phyloP scores from a whole-genome alignment of 1,284 basidiomycete genomes.

The Earliella scabrosa region DNA sequence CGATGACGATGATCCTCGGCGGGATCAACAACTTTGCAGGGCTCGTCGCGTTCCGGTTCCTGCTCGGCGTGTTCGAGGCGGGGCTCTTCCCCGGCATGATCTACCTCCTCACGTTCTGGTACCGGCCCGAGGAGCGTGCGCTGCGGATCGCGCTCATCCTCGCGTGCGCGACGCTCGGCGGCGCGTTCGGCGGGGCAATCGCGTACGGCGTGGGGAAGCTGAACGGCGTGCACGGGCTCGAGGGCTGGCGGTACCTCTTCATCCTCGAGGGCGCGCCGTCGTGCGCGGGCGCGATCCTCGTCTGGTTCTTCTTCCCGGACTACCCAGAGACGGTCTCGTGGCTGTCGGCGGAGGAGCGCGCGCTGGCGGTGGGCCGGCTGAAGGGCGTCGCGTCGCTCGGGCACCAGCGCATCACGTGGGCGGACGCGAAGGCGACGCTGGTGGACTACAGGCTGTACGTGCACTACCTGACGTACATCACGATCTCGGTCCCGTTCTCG shows the following conservation, averaged over 20 bases:
- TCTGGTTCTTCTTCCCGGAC: slow-evolving; percentile 46
- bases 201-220: slow-evolving; percentile 42
- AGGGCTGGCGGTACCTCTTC: slow-evolving; percentile 48
- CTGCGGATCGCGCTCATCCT: slow-evolving; percentile 42
- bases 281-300: slow-evolving; percentile 41
- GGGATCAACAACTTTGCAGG: slow-evolving; percentile 38
- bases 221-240: slow-evolving; percentile 34
- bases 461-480: slow-evolving; percentile 39
- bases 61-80: slow-evolving; percentile 67
- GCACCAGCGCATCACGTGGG: slow-evolving; percentile 33
- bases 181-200: slow-evolving; percentile 49
- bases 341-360: slow-evolving; percentile 39
- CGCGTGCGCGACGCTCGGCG: slow-evolving; percentile 44
- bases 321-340: slow-evolving; percentile 49
- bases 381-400: slow-evolving; percentile 34
- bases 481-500: slow-evolving; percentile 39
- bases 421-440: slow-evolving; percentile 35
- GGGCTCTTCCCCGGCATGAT: slow-evolving; percentile 69
- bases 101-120: slow-evolving; percentile 45
- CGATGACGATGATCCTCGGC: slow-evolving; percentile 42
- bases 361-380: slow-evolving; percentile 35
- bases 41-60: slow-evolving; percentile 54
- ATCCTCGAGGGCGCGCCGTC: slow-evolving; percentile 53
- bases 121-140: slow-evolving; percentile 44
- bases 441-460: slow-evolving; percentile 37